Conservation (phyloP, 306 rosid genomes). For the Carpinus fangiana region DNA sequence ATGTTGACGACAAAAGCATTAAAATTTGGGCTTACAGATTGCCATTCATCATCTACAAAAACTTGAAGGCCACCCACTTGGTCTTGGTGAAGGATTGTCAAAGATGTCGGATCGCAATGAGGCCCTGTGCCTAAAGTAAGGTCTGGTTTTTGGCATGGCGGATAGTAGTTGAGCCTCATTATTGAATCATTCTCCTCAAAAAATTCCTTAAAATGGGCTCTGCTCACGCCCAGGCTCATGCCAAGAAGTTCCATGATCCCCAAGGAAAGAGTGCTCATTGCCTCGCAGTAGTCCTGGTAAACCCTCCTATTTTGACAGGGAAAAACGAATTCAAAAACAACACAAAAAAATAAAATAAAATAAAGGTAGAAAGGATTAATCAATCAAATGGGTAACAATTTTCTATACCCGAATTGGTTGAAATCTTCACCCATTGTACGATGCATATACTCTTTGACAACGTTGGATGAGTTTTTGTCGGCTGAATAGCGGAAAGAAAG, state of each 20-base stretch:
- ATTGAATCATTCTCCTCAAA: constrained; percentile 76
- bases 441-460: constrained; percentile 54
- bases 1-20: constrained; percentile 90
- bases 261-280: constrained; percentile 84
- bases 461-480: constrained; percentile 24
- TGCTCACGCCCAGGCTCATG: constrained; percentile 77
- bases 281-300: constrained; percentile 77
- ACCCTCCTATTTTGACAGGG: constrained; percentile 36
- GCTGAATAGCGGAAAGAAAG: constrained; percentile 67
- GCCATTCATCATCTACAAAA: constrained; percentile 82
- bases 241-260: constrained; percentile 94
- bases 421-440: constrained; percentile 59
- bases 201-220: constrained; percentile 57
- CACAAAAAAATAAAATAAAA: background rate
- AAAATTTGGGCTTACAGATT: constrained; percentile 66
- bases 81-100: constrained; percentile 92
- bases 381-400: background rate
- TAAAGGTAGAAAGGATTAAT: background rate
- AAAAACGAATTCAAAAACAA: background rate
- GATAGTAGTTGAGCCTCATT: constrained; percentile 94
- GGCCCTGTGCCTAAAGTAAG: constrained; percentile 92
- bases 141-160: constrained; percentile 87
- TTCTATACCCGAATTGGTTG: constrained; percentile 59
- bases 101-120: constrained; percentile 95
- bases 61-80: constrained; percentile 92